phyloP scores from a whole-genome alignment of 805 yeast species.

The Limtongia smithiae region DNA sequence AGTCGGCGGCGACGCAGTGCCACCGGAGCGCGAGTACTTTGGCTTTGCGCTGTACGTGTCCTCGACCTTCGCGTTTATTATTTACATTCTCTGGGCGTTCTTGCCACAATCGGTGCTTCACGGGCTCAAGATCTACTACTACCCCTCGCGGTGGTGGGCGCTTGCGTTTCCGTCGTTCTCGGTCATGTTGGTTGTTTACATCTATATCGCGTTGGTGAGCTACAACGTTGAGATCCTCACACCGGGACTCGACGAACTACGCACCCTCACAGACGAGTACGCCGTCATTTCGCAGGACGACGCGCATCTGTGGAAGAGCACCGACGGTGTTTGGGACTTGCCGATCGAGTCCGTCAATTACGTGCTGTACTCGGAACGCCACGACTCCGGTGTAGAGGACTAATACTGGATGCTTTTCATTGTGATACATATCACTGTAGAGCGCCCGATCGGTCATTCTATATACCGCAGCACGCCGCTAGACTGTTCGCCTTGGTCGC shows the following conservation, averaged over 20 bases:
- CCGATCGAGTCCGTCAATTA: conserved; percentile 69
- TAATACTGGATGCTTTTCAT: too few species aligned
- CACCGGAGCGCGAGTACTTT: conserved; percentile 59
- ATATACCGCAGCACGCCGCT: neutral
- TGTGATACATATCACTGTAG: too few species aligned
- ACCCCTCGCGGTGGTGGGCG: conserved; percentile 93
- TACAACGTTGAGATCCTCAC: conserved; percentile 79
- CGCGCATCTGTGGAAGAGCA: conserved; percentile 51
- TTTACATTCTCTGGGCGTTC: conserved; percentile 71
- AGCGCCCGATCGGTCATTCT: neutral
- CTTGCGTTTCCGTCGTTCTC: conserved; percentile 69
- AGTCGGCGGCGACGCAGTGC: conserved; percentile 40
- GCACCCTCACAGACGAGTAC: conserved; percentile 68
- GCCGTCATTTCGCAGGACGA: conserved; percentile 42
- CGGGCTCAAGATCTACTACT: conserved; percentile 56
- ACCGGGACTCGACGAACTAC: conserved; percentile 51
- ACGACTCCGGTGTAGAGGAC: conserved; percentile 5
- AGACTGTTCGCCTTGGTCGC: conserved; percentile 21
- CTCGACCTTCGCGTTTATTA: conserved; percentile 51
- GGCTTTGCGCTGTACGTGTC: conserved; percentile 82
- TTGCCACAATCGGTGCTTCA: conserved; percentile 59
- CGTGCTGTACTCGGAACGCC: conserved; percentile 47
- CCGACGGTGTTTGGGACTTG: conserved; percentile 84
- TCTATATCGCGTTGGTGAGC: conserved; percentile 63
- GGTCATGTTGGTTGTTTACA: conserved; percentile 66